Conservation (phyloP, 352 stramenopile genomes). For the Phytophthora tubulina region DNA sequence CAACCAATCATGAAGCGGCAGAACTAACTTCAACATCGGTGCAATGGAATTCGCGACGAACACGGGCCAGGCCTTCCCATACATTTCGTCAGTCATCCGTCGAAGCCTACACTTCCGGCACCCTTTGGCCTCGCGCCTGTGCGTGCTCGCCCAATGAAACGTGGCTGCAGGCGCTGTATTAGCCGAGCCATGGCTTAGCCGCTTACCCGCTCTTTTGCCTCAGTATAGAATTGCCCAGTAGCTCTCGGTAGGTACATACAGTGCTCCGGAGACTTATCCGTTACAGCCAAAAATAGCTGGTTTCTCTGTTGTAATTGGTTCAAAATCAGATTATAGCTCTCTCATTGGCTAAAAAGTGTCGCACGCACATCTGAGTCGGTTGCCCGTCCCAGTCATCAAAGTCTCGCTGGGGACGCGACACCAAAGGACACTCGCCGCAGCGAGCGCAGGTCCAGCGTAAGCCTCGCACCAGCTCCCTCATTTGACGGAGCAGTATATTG, state of each 20-base stretch:
- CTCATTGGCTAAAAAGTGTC: conserved; percentile 13
- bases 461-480: conserved; percentile 2
- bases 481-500: not conserved
- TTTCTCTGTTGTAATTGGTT: conserved; percentile 11
- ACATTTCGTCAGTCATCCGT: conserved; percentile 15
- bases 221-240: not conserved
- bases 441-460: not conserved
- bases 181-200: not conserved
- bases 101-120: not conserved
- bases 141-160: conserved; percentile 5
- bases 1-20: conserved; percentile 16
- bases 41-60: not conserved
- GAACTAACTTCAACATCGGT: conserved; percentile 24
- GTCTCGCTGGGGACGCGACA: conserved; percentile 36
- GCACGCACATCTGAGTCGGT: conserved; percentile 39
- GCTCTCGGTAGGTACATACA: not conserved
- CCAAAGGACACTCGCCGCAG: conserved; percentile 35
- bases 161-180: conserved; percentile 11
- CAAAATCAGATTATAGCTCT: not conserved
- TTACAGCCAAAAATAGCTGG: conserved; percentile 38
- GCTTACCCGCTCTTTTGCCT: conserved; percentile 1
- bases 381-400: conserved; percentile 34
- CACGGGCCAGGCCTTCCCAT: not conserved
- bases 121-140: conserved; percentile 15
- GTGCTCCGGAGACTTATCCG: conserved; percentile 23